phyloP scores from a whole-genome alignment of 2,329 filamentous ascomycete genomes.

The Penicillium oxalicum region DNA sequence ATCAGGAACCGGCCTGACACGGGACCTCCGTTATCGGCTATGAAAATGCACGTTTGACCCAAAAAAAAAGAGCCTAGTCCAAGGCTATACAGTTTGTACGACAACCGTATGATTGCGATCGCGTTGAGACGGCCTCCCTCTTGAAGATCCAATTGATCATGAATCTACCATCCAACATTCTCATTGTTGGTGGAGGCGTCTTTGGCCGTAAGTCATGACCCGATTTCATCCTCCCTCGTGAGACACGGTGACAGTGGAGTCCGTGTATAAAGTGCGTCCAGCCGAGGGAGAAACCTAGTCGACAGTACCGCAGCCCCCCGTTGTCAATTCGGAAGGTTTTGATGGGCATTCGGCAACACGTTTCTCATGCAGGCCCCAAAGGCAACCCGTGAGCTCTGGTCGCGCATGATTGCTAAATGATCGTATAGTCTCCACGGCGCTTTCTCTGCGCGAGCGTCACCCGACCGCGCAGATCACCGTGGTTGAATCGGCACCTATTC shows the following conservation, averaged over 20 bases:
- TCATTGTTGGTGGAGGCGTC: conserved; percentile 41
- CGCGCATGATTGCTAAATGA: neutral
- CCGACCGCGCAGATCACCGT: conserved; percentile 50
- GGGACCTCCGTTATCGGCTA: conserved; percentile 13
- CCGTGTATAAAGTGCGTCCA: no score
- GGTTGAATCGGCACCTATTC: conserved; percentile 53
- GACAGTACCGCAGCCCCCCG: no score
- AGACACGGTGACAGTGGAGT: no score
- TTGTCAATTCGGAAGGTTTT: no score
- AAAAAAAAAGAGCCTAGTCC: neutral
- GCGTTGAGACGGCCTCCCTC: neutral
- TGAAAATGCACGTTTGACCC: neutral
- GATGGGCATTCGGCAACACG: no score
- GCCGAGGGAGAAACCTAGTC: no score
- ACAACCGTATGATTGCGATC: no score
- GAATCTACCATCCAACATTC: conserved; percentile 32
- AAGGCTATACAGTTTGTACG: no score
- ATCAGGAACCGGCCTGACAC: no score
- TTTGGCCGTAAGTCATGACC: conserved; percentile 35
- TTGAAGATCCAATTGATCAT: conserved; percentile 11
- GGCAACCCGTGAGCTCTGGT: no score
- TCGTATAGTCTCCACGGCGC: conserved; percentile 55
- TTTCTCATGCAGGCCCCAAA: no score
- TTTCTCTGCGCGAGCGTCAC: conserved; percentile 59
- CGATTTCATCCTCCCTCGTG: neutral